A percentile compares a stretch with the other conserved stretches of the same genome.
phyloP scores from a whole-genome alignment of 2,329 filamentous ascomycete genomes.

The Leptosphaerulina australis region DNA sequence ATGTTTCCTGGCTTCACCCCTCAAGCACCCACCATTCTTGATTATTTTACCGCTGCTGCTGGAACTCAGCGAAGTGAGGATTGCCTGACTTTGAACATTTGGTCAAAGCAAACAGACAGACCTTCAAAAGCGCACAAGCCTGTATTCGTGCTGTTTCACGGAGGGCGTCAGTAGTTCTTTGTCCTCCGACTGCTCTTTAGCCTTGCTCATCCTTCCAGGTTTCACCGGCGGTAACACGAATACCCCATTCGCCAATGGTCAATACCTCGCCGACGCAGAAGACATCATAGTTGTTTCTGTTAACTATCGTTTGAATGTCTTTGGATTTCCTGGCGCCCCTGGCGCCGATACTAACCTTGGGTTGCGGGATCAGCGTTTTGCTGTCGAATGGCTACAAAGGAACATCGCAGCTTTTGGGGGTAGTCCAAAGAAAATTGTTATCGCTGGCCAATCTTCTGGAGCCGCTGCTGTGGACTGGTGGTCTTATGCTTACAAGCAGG shows the following conservation, averaged over 20 bases:
- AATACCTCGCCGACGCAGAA: slow-evolving; percentile 44
- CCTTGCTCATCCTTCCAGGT: slow-evolving; percentile 21
- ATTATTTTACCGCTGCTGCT: slow-evolving; percentile 25
- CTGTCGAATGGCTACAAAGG: slow-evolving; percentile 58
- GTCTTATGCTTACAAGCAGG: slow-evolving; percentile 53
- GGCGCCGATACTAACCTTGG: slow-evolving; percentile 54
- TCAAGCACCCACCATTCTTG: slow-evolving; percentile 26
- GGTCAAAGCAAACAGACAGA: slow-evolving; percentile 34
- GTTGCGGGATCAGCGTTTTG: slow-evolving; percentile 60
- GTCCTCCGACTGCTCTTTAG: neutral
- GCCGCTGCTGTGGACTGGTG: slow-evolving; percentile 53
- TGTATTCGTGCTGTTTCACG: slow-evolving; percentile 52
- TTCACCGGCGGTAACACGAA: slow-evolving; percentile 47
- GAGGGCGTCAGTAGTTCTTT: slow-evolving; percentile 42
- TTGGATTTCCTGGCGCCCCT: slow-evolving; percentile 44
- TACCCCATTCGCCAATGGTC: slow-evolving; percentile 48
- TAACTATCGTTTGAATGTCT: slow-evolving; percentile 48
- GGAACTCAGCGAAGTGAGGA: slow-evolving; percentile 35
- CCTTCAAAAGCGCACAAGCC: slow-evolving; percentile 36
- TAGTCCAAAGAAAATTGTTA: slow-evolving; percentile 50
- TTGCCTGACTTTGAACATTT: slow-evolving; percentile 42
- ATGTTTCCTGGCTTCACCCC: slow-evolving; percentile 31
- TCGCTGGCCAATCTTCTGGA: slow-evolving; percentile 59
- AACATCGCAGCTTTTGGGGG: slow-evolving; percentile 61
- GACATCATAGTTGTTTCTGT: slow-evolving; percentile 52